Evolutionary conservation across 2,329 filamentous ascomycete genomes (phyloP).

Genomic region (Fusarium vanettenii): DNA sequence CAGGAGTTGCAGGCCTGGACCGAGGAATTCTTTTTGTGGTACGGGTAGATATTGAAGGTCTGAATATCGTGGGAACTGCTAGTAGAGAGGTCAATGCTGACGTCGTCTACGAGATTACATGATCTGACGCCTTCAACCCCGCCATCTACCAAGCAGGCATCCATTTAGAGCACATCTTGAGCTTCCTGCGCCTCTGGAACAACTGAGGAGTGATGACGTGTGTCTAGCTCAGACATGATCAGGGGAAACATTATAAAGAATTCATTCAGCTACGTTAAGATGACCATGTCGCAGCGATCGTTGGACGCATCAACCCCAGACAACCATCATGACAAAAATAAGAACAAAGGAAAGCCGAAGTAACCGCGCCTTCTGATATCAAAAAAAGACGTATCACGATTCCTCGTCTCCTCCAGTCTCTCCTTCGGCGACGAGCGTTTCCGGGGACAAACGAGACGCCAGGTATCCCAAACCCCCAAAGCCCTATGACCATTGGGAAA

Average conservation of each 20-base stretch:
- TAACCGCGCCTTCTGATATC: constrained; percentile 56
- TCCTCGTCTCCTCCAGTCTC: constrained; percentile 49
- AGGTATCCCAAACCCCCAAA: constrained; percentile 48
- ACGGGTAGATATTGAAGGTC: neutral
- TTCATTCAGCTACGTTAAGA: constrained; percentile 55
- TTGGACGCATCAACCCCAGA: constrained; percentile 52
- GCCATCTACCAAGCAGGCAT: constrained; percentile 17
- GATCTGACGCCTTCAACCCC: constrained; percentile 21
- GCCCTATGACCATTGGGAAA: constrained; percentile 42
- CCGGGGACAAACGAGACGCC: constrained; percentile 50
- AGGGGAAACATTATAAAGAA: constrained; percentile 48
- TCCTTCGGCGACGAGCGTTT: constrained; percentile 50
- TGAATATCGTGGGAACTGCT: neutral
- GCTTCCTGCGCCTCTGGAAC: neutral
- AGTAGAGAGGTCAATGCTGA: neutral
- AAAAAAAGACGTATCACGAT: constrained; percentile 52
- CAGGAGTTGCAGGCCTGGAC: neutral
- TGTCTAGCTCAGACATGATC: constrained; percentile 5
- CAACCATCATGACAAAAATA: constrained; percentile 53
- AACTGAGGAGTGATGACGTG: constrained; percentile 24
- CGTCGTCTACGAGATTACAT: neutral
- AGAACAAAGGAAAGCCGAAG: constrained; percentile 55
- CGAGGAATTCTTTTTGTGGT: constrained; percentile 5
- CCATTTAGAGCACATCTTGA: constrained; percentile 7
- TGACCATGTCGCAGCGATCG: constrained; percentile 51